Conservation (phyloP, 768 basidiomycete species). For the Tylopilus vinaceipallidus region DNA sequence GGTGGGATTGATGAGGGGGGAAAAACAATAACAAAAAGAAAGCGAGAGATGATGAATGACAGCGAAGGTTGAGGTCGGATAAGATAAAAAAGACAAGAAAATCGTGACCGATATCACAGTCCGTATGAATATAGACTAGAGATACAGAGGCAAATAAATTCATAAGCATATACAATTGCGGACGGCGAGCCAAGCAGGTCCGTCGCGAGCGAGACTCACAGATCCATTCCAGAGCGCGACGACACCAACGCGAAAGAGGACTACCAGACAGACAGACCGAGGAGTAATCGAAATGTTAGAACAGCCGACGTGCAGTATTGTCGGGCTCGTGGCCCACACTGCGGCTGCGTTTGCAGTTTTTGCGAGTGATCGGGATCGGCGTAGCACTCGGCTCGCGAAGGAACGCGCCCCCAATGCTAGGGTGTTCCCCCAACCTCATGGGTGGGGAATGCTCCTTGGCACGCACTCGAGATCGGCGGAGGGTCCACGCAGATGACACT, state of each 20-base stretch:
- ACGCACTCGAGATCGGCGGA: conserved; percentile 9
- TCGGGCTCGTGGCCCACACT: conserved; percentile 25
- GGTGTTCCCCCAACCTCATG: conserved; percentile 5
- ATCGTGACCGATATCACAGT: conserved; percentile 9
- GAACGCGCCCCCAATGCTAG: conserved; percentile 15
- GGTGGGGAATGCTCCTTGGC: conserved; percentile 11
- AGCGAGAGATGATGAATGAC: not conserved
- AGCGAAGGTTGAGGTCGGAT: not conserved
- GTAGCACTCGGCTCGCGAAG: conserved; percentile 26
- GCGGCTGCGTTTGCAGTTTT: conserved; percentile 25
- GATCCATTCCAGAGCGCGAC: not conserved
- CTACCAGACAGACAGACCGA: not conserved
- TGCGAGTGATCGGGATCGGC: conserved; percentile 24
- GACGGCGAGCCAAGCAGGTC: conserved; percentile 1
- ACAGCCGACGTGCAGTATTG: conserved; percentile 8
- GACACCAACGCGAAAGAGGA: not conserved
- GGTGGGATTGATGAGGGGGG: no score
- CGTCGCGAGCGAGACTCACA: conserved; percentile 20
- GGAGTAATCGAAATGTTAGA: conserved; percentile 6
- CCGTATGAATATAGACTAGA: conserved; percentile 11
- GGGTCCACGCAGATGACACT: conserved; percentile 23
- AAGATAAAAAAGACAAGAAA: not conserved
- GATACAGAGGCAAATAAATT: conserved; percentile 10
- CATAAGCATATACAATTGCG: conserved; percentile 13
- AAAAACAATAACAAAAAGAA: no score